Evolutionary conservation across 2,329 filamentous ascomycete species (phyloP), one percentile per base, ranked within the genome.

Genomic region (Apiospora arundinis): DNA sequence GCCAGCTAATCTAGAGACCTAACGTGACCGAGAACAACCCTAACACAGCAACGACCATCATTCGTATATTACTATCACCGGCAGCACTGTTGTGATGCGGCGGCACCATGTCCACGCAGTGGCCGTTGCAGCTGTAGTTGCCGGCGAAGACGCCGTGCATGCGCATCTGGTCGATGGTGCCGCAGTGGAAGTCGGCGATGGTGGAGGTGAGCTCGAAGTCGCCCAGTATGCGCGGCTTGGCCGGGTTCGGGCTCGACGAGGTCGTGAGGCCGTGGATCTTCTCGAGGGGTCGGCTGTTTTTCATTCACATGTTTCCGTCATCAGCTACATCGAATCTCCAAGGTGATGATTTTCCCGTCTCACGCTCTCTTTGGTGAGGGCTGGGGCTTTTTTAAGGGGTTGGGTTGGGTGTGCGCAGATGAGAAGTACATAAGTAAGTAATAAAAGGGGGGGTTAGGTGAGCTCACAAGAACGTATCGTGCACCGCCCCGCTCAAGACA

Each of bases 381-480:
- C 37, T 44, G n/a, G n/a, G n/a, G 37, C 37, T 40, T 40, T 6
- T 44, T 44, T 44, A 8, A 44, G 42, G 42, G 14, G 42, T 2
- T 44, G 42, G 42, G 5, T 7, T 44, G 14, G 42, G 42, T 12
- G 14, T n/a, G n/a, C n/a, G n/a, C n/a, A n/a, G n/a, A n/a, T n/a
- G n/a, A n/a, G n/a, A n/a, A n/a, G n/a, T n/a, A n/a, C n/a, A n/a
- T n/a, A n/a, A n/a, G n/a, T n/a, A n/a, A n/a, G n/a, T n/a, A n/a
- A n/a, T n/a, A n/a, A n/a, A n/a, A n/a, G n/a, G n/a, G n/a, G n/a
- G n/a, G n/a, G n/a, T n/a, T n/a, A n/a, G n/a, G n/a, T n/a, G n/a
- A n/a, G n/a, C n/a, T n/a, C n/a, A 70, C 69, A 70, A 70, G 25
- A 70, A 70, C 28, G 69, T 48, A 60, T 67, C 63, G 21, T 70